Percentiles rank a stretch among this genome's conserved stretches.
Conservation (phyloP, 257 asterid species). For the Echites panduratus region DNA sequence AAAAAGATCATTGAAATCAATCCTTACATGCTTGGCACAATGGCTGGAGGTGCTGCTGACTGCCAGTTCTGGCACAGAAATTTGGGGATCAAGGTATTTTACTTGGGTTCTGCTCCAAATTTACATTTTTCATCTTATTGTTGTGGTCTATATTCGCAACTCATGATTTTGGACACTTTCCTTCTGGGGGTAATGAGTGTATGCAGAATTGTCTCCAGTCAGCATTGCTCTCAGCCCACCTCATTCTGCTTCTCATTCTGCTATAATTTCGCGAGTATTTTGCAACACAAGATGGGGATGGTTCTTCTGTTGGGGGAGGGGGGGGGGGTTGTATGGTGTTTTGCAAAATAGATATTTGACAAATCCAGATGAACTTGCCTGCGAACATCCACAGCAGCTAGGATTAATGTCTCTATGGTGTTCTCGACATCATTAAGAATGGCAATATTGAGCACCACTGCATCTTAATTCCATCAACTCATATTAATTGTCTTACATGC, state of each 20-base stretch:
- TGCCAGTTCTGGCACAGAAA: slow-evolving; percentile 95
- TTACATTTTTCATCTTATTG: not conserved
- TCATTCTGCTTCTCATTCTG: no score
- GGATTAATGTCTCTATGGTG: not conserved
- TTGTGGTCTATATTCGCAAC: not conserved
- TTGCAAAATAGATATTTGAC: not conserved
- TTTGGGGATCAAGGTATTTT: slow-evolving; percentile 66
- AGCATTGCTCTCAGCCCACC: not conserved
- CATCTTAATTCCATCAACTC: not conserved
- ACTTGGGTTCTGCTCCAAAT: not conserved
- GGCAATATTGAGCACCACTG: not conserved
- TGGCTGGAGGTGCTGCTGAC: slow-evolving; percentile 99
- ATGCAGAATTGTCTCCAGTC: not conserved
- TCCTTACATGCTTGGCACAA: slow-evolving; percentile 91
- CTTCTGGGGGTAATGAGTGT: no score
- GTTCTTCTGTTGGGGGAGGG: not conserved
- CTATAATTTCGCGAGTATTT: no score
- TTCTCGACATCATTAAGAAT: not conserved
- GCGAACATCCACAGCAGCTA: not conserved
- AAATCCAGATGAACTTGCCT: not conserved
- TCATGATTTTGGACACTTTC: not conserved
- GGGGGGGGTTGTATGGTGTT: not conserved
- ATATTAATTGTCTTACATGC: not conserved
- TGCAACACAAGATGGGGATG: not conserved
- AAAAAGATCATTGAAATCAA: slow-evolving; percentile 87